phyloP scores from a whole-genome alignment of 495 filamentous ascomycete species.

The Aspergillus ellipticus region DNA sequence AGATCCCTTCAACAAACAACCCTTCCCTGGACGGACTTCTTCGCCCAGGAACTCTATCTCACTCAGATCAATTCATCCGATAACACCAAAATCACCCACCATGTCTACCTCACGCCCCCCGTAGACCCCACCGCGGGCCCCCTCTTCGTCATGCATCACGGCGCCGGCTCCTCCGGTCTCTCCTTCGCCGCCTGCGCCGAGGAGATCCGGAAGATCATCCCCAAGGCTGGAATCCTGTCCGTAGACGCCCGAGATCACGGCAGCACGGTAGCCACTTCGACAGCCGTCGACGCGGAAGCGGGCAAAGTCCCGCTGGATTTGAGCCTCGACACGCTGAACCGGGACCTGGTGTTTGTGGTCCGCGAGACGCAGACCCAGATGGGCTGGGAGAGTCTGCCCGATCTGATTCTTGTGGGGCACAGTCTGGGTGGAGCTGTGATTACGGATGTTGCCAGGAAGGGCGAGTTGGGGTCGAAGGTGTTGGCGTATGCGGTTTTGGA shows the following conservation, averaged over 20 bases:
- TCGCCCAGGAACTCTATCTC: constrained; percentile 78
- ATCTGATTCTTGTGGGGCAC: constrained; percentile 84
- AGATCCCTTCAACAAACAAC: constrained; percentile 32
- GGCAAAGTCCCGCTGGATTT: constrained; percentile 51
- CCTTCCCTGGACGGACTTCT: constrained; percentile 84
- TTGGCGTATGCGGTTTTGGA: constrained; percentile 90
- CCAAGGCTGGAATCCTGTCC: constrained; percentile 78
- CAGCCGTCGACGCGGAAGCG: constrained; percentile 13
- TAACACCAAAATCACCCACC: constrained; percentile 57
- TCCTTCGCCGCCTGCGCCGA: constrained; percentile 79
- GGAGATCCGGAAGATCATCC: constrained; percentile 73
- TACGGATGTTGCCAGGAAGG: constrained; percentile 70
- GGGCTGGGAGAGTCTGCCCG: constrained; percentile 68
- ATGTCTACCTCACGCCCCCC: constrained; percentile 76
- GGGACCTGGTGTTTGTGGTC: constrained; percentile 70
- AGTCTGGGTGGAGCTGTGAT: constrained; percentile 94
- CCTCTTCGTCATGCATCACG: constrained; percentile 86
- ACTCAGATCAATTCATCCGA: constrained; percentile 32
- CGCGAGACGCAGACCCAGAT: constrained; percentile 58
- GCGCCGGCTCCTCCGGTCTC: constrained; percentile 82
- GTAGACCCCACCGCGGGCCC: constrained; percentile 53
- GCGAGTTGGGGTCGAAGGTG: constrained; percentile 60
- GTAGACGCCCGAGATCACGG: constrained; percentile 87
- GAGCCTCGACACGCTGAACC: constrained; percentile 62
- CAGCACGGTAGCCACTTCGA: constrained; percentile 49